These are phyloP conservation scores for Podaxis sp. DNA, from an alignment of 768 basidiomycete species.

Conservation along the genomic window DNA sequence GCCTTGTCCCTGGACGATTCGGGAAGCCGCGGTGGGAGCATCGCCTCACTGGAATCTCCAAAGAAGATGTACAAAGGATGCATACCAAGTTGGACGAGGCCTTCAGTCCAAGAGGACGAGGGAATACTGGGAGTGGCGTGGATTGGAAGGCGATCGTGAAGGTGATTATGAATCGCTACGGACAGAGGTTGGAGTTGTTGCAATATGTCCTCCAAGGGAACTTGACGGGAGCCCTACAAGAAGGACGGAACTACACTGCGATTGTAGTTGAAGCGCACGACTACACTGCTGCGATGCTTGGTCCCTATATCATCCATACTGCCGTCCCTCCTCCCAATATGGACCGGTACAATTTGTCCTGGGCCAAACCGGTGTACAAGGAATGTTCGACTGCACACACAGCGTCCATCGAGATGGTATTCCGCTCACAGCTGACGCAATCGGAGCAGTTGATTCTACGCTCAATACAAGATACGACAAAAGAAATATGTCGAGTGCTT, in stretches of 20 bases:
- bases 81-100: background rate
- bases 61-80: background rate
- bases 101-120: background rate
- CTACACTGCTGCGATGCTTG: background rate
- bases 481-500: background rate
- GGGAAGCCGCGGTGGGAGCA: background rate
- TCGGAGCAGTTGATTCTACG: background rate
- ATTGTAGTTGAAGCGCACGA: background rate
- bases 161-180: background rate
- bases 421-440: background rate
- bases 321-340: background rate
- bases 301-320: background rate
- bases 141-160: background rate
- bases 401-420: background rate
- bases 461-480: background rate
- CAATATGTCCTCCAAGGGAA: background rate
- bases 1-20: background rate
- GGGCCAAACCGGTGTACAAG: background rate
- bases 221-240: background rate
- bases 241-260: background rate
- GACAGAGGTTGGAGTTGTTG: background rate
- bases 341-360: background rate
- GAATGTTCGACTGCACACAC: background rate
- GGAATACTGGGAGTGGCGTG: background rate
- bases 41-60: background rate